phyloP scores from a whole-genome alignment of 345 rosid species.

The Triadica sebifera region DNA sequence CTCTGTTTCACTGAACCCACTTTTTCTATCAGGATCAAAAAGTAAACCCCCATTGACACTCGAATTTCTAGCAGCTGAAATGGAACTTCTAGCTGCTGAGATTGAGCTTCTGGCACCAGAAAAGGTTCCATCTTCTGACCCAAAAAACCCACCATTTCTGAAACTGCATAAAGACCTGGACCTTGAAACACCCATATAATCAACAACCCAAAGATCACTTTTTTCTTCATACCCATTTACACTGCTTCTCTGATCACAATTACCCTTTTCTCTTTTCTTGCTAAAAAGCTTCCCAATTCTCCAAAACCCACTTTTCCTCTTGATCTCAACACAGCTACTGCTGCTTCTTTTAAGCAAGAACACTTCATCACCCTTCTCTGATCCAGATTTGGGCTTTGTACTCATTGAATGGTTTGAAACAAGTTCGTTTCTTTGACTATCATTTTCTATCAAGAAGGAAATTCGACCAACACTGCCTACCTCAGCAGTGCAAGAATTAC shows the following conservation, averaged over 20 bases:
- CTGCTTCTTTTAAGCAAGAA: conserved; percentile 71
- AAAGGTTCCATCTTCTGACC: conserved; percentile 65
- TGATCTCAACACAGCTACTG: conserved; percentile 88
- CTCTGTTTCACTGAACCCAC: conserved; percentile 73
- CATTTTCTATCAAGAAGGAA: conserved; percentile 79
- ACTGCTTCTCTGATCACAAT: conserved; percentile 21
- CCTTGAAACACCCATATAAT: conserved; percentile 69
- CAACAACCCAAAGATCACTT: conserved; percentile 77
- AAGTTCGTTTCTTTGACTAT: conserved; percentile 28
- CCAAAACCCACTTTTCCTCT: conserved; percentile 74
- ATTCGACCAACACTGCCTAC: conserved; percentile 71
- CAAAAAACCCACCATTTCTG: conserved; percentile 60
- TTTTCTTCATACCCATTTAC: conserved; percentile 49
- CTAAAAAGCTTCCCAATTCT: conserved; percentile 69
- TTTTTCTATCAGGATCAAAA: conserved; percentile 74
- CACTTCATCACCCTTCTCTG: conserved; percentile 47
- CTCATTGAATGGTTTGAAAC: too few species aligned
- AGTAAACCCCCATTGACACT: conserved; percentile 64
- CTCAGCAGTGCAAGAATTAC: conserved; percentile 57
- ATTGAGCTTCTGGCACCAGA: conserved; percentile 35
- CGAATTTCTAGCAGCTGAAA: conserved; percentile 81
- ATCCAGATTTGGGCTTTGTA: conserved; percentile 27
- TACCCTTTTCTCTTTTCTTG: conserved; percentile 50
- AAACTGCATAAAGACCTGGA: conserved; percentile 92
- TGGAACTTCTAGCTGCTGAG: conserved; percentile 47